A percentile compares a stretch with the other conserved stretches of the same genome.
phyloP scores from a whole-genome alignment of 805 yeast species.

The Hanseniaspora thailandica region DNA sequence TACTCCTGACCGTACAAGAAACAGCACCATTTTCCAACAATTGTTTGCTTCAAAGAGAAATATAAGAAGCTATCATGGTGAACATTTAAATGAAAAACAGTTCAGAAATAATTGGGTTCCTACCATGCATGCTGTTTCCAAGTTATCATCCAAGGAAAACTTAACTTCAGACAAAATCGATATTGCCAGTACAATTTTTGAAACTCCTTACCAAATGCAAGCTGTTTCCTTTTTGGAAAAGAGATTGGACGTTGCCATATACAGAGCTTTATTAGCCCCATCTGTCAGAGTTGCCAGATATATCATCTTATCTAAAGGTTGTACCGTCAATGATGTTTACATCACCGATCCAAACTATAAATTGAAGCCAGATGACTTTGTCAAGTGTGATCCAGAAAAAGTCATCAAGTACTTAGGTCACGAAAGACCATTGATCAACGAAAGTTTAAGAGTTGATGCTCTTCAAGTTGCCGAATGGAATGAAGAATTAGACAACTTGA shows the following conservation, averaged over 20 bases:
- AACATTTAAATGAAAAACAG: slow-evolving; percentile 71
- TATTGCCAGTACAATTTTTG: slow-evolving; percentile 35
- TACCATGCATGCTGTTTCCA: slow-evolving; percentile 74
- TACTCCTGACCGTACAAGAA: slow-evolving; percentile 36
- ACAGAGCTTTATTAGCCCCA: slow-evolving; percentile 86
- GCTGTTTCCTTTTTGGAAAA: slow-evolving; percentile 81
- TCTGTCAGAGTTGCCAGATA: slow-evolving; percentile 90
- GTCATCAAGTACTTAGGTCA: slow-evolving; percentile 80
- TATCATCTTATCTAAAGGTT: slow-evolving; percentile 69
- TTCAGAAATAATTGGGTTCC: slow-evolving; percentile 61
- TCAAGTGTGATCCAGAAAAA: slow-evolving; percentile 72
- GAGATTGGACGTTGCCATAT: slow-evolving; percentile 78
- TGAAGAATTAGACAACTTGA: slow-evolving; percentile 48
- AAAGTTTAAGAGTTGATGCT: slow-evolving; percentile 58
- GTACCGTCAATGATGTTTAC: slow-evolving; percentile 70
- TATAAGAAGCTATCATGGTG: slow-evolving; percentile 93
- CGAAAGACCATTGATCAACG: slow-evolving; percentile 60
- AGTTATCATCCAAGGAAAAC: slow-evolving; percentile 49
- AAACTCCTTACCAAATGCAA: slow-evolving; percentile 78
- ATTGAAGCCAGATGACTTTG: slow-evolving; percentile 74
- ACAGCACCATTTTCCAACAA: slow-evolving; percentile 69
- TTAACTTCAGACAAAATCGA: slow-evolving; percentile 35
- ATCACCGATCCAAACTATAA: slow-evolving; percentile 71
- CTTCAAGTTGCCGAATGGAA: slow-evolving; percentile 69
- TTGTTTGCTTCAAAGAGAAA: slow-evolving; percentile 86